Conservation (phyloP, 1,139 yeast species). For the Sugiyamaella japonica region DNA sequence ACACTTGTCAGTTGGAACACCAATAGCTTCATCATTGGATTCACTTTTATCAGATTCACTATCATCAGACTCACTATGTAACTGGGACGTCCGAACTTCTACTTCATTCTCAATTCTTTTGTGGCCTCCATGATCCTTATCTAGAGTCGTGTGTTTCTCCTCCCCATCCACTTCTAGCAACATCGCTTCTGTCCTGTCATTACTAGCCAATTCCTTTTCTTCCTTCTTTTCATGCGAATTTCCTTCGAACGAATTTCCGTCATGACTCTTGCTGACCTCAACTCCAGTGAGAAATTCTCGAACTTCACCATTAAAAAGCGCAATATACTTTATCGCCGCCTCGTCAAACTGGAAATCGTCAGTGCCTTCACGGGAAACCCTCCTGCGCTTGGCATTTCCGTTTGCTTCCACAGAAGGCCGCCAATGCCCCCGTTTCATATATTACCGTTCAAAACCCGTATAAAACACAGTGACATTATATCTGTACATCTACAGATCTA, state of each 20-base stretch:
- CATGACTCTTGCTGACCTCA: background rate
- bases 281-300: constrained; percentile 26
- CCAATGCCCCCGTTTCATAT: background rate
- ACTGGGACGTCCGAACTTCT: too few species aligned
- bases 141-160: background rate
- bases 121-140: too few species aligned
- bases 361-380: background rate
- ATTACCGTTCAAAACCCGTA: background rate
- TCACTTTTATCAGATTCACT: background rate
- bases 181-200: background rate
- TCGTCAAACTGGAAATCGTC: background rate
- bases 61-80: too few species aligned
- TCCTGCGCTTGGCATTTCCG: background rate
- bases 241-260: background rate
- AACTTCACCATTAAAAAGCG: constrained; percentile 24
- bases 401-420: background rate
- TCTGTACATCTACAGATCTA: background rate
- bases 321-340: constrained; percentile 16
- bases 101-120: too few species aligned
- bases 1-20: background rate
- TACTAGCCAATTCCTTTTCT: background rate
- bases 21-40: background rate
- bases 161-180: background rate
- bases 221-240: too few species aligned
- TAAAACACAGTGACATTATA: background rate